A percentile compares a stretch with the other conserved stretches of the same genome.
These are phyloP conservation scores for Xylaria venustula DNA, from an alignment of 495 filamentous ascomycete species.

Conservation along the genomic window DNA sequence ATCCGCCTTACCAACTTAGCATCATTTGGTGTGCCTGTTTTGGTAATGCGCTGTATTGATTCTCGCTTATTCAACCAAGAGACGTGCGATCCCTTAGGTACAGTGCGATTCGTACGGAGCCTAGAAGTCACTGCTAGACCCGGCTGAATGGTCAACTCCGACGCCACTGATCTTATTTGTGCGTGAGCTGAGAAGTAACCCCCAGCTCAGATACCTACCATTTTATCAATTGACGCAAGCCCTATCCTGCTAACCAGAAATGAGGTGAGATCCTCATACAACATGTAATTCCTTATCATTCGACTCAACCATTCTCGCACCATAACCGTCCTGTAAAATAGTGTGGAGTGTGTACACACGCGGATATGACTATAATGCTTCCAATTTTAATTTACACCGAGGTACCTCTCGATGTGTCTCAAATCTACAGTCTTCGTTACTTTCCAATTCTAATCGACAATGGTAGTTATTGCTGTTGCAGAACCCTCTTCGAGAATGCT, in stretches of 20 bases:
- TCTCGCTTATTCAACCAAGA: not conserved
- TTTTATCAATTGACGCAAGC: too few relatives aligned
- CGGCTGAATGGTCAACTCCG: not conserved
- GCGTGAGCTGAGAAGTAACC: too few relatives aligned
- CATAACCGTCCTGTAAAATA: too few relatives aligned
- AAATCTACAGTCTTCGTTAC: not conserved
- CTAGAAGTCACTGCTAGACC: not conserved
- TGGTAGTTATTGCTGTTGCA: not conserved
- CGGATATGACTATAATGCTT: not conserved
- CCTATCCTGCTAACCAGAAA: too few relatives aligned
- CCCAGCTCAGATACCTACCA: too few relatives aligned
- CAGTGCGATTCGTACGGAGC: not conserved
- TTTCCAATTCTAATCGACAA: not conserved
- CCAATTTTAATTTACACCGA: too few relatives aligned
- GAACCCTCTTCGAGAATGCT: not conserved
- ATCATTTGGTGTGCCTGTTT: too few relatives aligned
- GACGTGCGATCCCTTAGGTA: not conserved
- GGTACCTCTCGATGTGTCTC: too few relatives aligned
- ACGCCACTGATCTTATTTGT: not conserved
- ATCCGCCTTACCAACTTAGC: not conserved
- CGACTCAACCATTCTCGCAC: not conserved
- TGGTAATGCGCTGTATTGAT: not conserved
- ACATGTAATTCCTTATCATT: not conserved
- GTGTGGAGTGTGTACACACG: not conserved
- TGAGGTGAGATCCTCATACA: too few relatives aligned